Evolutionary conservation across 306 rosid genomes (phyloP), one percentile per base, ranked within the genome.

Genomic region (Prunus persica): DNA sequence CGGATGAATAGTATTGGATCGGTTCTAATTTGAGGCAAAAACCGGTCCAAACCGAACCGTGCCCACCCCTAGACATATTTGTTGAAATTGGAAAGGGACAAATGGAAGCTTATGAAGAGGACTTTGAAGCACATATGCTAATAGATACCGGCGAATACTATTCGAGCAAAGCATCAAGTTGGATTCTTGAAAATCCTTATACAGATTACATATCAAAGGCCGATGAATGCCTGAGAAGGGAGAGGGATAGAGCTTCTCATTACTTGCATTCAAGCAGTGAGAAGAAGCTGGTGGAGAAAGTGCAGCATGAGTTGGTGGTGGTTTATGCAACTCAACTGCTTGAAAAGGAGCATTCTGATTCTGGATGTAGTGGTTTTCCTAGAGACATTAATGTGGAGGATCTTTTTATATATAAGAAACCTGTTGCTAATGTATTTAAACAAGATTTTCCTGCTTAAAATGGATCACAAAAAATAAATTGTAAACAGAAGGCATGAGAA

Each of bases 11-110:
- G n/a, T n/a, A n/a, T n/a, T n/a, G n/a, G n/a, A n/a, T n/a, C n/a
- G n/a, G n/a, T n/a, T n/a, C n/a, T n/a, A n/a, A n/a, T n/a, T n/a
- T n/a, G n/a, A n/a, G n/a, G n/a, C n/a, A n/a, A n/a, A n/a, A n/a
- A n/a, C n/a, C n/a, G n/a, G n/a, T n/a, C n/a, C n/a, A n/a, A n/a
- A n/a, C n/a, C n/a, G n/a, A n/a, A n/a, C n/a, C n/a, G n/a, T n/a
- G n/a, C n/a, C n/a, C n/a, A n/a, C n/a, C n/a, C n/a, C n/a, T 87
- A 18, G 87, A 77, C 78, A 83, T 89, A 61, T 88, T 82, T 84
- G 91, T 87, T 61, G 93, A 85, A 72, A 86, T 89, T 52, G 90
- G 89, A n/a, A 75, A 77, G 90, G 90, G 91, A 19, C 79, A 75
- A 9, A 84, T 79, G 90, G 84, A 57, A 19, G 65, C 20, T 12